Conservation (phyloP, 805 yeast species). For the Candida endomychidarum region DNA sequence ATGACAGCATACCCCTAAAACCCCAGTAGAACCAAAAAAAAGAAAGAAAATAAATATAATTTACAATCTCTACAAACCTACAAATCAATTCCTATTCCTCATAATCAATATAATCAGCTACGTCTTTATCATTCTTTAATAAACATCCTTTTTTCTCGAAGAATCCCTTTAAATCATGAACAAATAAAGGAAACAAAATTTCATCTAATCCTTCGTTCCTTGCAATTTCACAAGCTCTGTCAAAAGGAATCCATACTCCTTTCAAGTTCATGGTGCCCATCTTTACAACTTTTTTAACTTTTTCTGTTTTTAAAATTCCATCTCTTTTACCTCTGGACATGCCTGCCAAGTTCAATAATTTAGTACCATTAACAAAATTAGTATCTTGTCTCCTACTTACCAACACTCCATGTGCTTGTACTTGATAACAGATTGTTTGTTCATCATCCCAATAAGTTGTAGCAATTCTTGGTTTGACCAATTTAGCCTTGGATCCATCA, state of each 20-base stretch:
- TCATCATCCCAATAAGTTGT: constrained; percentile 41
- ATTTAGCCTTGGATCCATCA: constrained; percentile 1
- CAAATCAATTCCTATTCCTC: background rate
- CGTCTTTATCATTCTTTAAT: constrained; percentile 5
- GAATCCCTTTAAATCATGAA: constrained; percentile 28
- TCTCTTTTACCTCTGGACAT: constrained; percentile 43
- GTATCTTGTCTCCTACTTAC: constrained; percentile 39
- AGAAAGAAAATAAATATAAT: no score
- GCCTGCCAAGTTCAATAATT: constrained; percentile 37
- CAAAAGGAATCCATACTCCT: constrained; percentile 44
- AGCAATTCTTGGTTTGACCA: constrained; percentile 31
- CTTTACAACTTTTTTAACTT: constrained; percentile 28
- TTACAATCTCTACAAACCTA: no score
- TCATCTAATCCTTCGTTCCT: constrained; percentile 39
- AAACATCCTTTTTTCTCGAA: constrained; percentile 24
- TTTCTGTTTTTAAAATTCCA: constrained; percentile 39
- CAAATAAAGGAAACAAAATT: constrained; percentile 33
- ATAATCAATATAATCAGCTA: constrained; percentile 3
- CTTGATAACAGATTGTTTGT: constrained; percentile 38
- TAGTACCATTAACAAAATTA: constrained; percentile 38
- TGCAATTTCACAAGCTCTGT: constrained; percentile 39
- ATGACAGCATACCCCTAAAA: no score
- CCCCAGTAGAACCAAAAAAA: no score
- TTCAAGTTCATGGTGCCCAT: constrained; percentile 41
- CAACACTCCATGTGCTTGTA: constrained; percentile 29